Conservation (phyloP, 352 stramenopile genomes). For the Globisporangium orthogonon region DNA sequence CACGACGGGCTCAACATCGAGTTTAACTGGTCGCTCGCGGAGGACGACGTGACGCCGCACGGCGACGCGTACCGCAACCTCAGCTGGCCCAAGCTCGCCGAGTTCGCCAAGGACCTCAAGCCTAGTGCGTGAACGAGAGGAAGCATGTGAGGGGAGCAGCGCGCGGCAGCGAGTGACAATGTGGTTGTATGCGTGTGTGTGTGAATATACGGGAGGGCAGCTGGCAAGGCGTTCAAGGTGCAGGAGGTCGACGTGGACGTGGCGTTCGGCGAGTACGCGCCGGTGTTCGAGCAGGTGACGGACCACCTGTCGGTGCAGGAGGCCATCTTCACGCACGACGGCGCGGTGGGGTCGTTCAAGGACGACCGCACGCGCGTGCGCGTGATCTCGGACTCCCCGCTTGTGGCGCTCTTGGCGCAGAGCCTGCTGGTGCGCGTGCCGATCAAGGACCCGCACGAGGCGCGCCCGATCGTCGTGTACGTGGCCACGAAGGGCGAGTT, state of each 20-base stretch:
- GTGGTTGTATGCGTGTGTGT: too few relatives aligned
- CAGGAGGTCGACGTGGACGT: conserved; percentile 66
- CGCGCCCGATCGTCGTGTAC: conserved; percentile 73
- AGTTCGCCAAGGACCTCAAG: conserved; percentile 62
- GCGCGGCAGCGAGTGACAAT: too few relatives aligned
- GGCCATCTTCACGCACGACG: conserved; percentile 67
- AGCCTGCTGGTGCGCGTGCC: conserved; percentile 67
- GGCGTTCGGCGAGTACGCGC: conserved; percentile 61
- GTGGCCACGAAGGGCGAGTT: conserved; percentile 59
- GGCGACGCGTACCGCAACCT: conserved; percentile 78
- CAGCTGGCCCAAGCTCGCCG: conserved; percentile 49
- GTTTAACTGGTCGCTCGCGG: conserved; percentile 82
- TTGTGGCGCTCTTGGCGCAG: conserved; percentile 62
- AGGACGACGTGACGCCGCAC: conserved; percentile 77
- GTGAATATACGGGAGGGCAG: conserved; percentile 12
- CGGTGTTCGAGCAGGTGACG: conserved; percentile 62
- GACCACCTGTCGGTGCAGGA: conserved; percentile 54
- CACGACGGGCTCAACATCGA: conserved; percentile 79
- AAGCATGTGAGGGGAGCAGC: too few relatives aligned
- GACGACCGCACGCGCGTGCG: conserved; percentile 68
- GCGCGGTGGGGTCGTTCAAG: conserved; percentile 71
- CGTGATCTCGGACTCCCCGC: conserved; percentile 74
- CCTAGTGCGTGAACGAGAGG: conserved; percentile 19
- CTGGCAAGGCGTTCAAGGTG: conserved; percentile 45
- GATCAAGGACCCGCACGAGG: conserved; percentile 55